These are phyloP conservation scores for Exophiala xenobiotica DNA, from an alignment of 2,329 filamentous ascomycete genomes.

Conservation along the genomic window DNA sequence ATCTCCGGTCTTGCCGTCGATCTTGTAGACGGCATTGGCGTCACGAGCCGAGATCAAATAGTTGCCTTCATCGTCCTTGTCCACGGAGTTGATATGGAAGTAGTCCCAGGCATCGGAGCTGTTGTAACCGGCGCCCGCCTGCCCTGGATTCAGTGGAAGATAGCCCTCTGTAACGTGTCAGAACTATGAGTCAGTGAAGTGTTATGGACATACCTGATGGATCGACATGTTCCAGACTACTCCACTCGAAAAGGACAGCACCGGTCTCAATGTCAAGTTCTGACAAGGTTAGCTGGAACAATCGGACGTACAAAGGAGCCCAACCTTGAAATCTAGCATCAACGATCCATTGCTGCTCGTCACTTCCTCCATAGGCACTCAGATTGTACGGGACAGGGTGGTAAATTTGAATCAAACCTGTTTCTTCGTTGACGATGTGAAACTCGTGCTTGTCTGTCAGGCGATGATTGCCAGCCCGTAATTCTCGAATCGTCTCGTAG, in stretches of 20 bases:
- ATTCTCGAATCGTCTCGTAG: constrained; percentile 55
- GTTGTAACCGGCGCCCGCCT: constrained; percentile 24
- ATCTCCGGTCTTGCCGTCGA: constrained; percentile 43
- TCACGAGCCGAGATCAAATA: constrained; percentile 46
- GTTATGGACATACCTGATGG: constrained; percentile 5
- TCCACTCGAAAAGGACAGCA: constrained; percentile 48
- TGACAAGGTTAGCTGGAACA: background rate
- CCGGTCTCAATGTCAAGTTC: constrained; percentile 48
- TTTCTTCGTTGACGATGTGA: constrained; percentile 48
- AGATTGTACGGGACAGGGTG: constrained; percentile 42
- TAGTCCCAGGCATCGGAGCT: constrained; percentile 48
- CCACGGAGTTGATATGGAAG: constrained; percentile 56
- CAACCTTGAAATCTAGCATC: constrained; percentile 42
- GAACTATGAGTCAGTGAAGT: background rate
- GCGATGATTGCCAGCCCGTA: constrained; percentile 49
- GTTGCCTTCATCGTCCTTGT: constrained; percentile 49
- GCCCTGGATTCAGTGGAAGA: constrained; percentile 18
- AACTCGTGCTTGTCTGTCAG: constrained; percentile 55
- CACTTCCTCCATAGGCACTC: constrained; percentile 12
- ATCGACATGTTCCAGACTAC: constrained; percentile 45
- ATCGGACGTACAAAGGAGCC: constrained; percentile 37
- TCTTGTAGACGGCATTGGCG: constrained; percentile 43
- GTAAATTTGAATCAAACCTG: constrained; percentile 35
- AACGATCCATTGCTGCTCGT: constrained; percentile 46
- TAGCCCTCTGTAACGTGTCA: constrained; percentile 12